Percentiles rank a stretch among this genome's conserved stretches.
Evolutionary conservation across 2,329 filamentous ascomycete genomes (phyloP).

Genomic region (Colletotrichum sp.): DNA sequence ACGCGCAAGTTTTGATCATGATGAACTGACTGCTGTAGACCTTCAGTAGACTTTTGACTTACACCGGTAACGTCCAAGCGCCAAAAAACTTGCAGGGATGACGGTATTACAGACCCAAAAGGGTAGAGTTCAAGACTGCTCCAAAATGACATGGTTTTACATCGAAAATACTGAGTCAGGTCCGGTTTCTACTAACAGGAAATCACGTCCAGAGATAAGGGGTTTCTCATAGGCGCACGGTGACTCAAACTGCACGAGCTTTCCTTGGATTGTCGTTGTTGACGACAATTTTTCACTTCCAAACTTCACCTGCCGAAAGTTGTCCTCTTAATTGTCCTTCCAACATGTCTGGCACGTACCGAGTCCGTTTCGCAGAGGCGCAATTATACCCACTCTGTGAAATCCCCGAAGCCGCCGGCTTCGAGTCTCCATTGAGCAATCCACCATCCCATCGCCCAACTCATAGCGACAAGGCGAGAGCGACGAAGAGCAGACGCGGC

Average conservation of each 20-base stretch:
- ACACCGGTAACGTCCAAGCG: neutral
- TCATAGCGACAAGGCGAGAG: neutral
- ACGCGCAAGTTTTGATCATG: neutral
- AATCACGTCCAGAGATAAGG: neutral
- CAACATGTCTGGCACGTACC: neutral
- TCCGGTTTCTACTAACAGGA: neutral
- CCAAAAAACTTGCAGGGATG: neutral
- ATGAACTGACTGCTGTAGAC: neutral
- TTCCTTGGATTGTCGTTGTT: neutral
- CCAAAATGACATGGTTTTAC: neutral
- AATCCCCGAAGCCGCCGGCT: neutral
- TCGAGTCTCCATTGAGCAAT: neutral
- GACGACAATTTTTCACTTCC: neutral
- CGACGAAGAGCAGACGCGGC: neutral
- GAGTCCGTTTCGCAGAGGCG: neutral
- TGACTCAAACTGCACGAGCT: neutral
- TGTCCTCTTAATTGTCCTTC: fast-evolving
- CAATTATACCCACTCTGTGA: neutral
- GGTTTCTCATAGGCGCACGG: neutral
- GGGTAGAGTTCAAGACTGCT: neutral
- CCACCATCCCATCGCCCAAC: neutral
- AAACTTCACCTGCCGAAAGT: neutral
- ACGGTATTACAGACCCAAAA: neutral
- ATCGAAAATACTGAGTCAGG: neutral
- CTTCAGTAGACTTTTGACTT: neutral